Percentiles rank a stretch among this genome's conserved stretches.
phyloP scores from a whole-genome alignment of 164 flowering plant genomes.

The Vitis rupestris region DNA sequence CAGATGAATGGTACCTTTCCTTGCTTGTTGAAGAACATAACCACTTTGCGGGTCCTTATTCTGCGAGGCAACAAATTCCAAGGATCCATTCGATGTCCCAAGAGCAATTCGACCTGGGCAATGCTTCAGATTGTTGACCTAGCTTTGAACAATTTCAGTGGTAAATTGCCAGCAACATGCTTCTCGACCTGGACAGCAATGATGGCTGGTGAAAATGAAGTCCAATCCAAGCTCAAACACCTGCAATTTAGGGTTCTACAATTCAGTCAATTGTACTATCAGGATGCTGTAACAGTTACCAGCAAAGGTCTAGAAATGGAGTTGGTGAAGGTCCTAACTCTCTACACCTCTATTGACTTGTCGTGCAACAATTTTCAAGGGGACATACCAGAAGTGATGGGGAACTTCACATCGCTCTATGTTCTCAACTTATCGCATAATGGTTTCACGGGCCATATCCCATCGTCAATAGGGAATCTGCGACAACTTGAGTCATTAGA shows the following conservation, averaged over 20 bases:
- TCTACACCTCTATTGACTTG: constrained; percentile 49
- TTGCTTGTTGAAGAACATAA: too few species aligned
- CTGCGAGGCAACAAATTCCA: too few species aligned
- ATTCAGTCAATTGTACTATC: constrained; percentile 22
- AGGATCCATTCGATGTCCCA: too few species aligned
- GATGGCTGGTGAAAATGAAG: constrained; percentile 19
- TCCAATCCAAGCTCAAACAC: constrained; percentile 5
- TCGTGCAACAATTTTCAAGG: constrained; percentile 54
- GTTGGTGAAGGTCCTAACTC: constrained; percentile 35
- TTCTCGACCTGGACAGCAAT: constrained; percentile 44
- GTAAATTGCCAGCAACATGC: constrained; percentile 20
- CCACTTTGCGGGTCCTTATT: too few species aligned
- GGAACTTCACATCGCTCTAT: constrained; percentile 33
- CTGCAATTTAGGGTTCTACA: constrained; percentile 4
- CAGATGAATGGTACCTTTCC: too few species aligned
- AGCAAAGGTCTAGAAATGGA: constrained; percentile 41
- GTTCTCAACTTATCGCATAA: constrained; percentile 55
- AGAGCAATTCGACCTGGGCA: constrained; percentile 6
- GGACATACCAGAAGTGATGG: constrained; percentile 42
- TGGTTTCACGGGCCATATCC: constrained; percentile 39
- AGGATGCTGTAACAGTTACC: constrained; percentile 38
- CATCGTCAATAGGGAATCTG: constrained; percentile 39
- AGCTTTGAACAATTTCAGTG: constrained; percentile 46
- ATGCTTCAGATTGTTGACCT: constrained; percentile 59
- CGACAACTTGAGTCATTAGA: constrained; percentile 42